Evolutionary conservation across 345 rosid species (phyloP), one percentile per base, ranked within the genome.

Genomic region (Populus davidiana): DNA sequence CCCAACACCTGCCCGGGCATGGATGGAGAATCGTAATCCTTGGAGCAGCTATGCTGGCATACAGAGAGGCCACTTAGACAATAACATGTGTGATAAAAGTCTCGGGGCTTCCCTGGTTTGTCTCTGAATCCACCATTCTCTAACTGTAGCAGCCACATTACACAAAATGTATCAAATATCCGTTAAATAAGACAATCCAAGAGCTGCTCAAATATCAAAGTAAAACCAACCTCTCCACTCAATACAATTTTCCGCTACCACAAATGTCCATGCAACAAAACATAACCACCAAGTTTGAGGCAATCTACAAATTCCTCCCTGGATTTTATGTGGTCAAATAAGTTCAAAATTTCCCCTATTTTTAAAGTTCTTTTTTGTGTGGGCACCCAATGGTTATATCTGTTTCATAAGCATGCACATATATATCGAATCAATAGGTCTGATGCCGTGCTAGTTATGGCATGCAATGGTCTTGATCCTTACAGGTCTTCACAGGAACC

Each of bases 1-100:
- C 99, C 99, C 66, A 92, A 31, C 47, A 96, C 88, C 27, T 87
- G 85, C 56, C 54, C 64, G 43, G 92, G 87, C 83, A 81, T 64
- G 1, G 99, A 97, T 18, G 89, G 86, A 44, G 88, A 83, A 67
- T 88, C 84, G 67, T 82, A 87, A 38, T 86, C 88, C 70, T 83
- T 88, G 18, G 85, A 90, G 85, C 84, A 81, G 83, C 89, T 85
- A 76, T 87, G 87, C 73, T 93, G 98, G 82, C 96, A 84, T 67
- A 89, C 89, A 0, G 99, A 88, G 2, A 96, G 85, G 38, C 97
- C 99, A 16, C 99, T 93, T 9, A 96, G 81, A 79, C 98, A 96
- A 85, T 96, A 96, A 81, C 99, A 96, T 3, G 99, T 92, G 87
- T 96, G 98, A 82, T 96, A 93, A 73, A 81, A 84, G 81, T 96